A percentile compares a stretch with the other conserved stretches of the same genome.
Conservation (phyloP, 768 basidiomycete genomes). For the Tremella fuciformis region DNA sequence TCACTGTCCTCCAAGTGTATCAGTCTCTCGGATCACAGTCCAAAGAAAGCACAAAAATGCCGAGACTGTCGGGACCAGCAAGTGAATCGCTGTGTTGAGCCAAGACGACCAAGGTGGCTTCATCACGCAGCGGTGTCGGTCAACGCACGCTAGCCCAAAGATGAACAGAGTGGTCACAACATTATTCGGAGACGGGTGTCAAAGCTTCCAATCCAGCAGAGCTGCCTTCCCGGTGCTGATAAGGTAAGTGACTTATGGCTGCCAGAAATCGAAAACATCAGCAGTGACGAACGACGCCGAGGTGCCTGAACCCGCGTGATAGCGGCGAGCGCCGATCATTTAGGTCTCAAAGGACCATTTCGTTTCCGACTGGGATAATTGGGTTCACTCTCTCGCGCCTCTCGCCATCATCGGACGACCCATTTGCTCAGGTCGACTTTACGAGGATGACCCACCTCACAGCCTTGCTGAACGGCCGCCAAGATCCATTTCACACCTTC, state of each 20-base stretch:
- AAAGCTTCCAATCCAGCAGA: too few species aligned
- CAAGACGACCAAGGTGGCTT: background rate
- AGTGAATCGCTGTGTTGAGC: background rate
- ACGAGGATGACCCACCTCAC: conserved; percentile 53
- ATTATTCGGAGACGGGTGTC: too few species aligned
- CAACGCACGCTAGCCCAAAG: too few species aligned
- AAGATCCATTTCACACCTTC: conserved; percentile 77
- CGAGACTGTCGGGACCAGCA: conserved; percentile 27
- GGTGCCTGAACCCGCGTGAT: background rate
- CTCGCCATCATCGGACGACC: too few species aligned
- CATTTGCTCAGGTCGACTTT: too few species aligned
- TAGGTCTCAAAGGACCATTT: too few species aligned
- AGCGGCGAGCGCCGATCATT: too few species aligned
- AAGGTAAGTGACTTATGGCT: too few species aligned
- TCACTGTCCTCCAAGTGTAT: conserved; percentile 32
- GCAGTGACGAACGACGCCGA: background rate
- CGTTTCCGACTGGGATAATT: too few species aligned
- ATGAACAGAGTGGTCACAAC: too few species aligned
- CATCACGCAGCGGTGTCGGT: too few species aligned
- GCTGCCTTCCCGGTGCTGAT: too few species aligned
- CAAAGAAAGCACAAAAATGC: conserved; percentile 41
- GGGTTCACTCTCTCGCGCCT: background rate
- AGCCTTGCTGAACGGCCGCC: conserved; percentile 62
- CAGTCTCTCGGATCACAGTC: conserved; percentile 27
- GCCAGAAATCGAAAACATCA: conserved; percentile 2